Evolutionary conservation across 2,329 filamentous ascomycete species (phyloP).

Genomic region (Aspergillus sp.): DNA sequence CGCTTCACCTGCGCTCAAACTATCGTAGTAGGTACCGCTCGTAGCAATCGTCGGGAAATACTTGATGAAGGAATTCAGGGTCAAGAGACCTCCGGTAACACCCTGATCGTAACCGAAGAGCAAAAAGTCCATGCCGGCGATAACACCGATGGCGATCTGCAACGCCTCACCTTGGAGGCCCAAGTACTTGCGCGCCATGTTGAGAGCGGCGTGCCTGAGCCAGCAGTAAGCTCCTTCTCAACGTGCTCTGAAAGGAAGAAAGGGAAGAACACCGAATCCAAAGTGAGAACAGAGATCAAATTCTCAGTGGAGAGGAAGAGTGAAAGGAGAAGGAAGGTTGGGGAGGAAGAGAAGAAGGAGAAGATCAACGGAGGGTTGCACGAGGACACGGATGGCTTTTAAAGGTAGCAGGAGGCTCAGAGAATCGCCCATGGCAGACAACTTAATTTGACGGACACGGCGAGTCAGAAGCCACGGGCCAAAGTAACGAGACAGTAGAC

Average conservation of each 20-base stretch:
- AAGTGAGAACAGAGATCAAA: neutral
- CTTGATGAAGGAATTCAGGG: conserved; percentile 45
- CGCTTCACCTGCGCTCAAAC: conserved; percentile 21
- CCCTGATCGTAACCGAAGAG: conserved; percentile 46
- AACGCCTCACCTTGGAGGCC: conserved; percentile 48
- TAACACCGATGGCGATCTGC: conserved; percentile 48
- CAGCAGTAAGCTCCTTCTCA: conserved; percentile 5
- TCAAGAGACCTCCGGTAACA: conserved; percentile 52
- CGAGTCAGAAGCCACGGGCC: neutral
- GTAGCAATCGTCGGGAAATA: conserved; percentile 49
- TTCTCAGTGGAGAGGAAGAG: neutral
- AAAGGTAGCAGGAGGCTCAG: conserved; percentile 16
- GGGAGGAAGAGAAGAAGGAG: conserved; percentile 9
- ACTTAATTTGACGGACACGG: neutral
- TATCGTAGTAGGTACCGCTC: conserved; percentile 21
- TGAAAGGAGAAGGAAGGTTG: conserved; percentile 5
- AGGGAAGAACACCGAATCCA: neutral
- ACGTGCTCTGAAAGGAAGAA: neutral
- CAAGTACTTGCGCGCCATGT: conserved; percentile 38
- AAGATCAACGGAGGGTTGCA: conserved; percentile 22
- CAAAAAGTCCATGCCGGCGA: conserved; percentile 50
- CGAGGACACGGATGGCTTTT: conserved; percentile 20
- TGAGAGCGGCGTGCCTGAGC: conserved; percentile 12
- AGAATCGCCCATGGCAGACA: neutral
- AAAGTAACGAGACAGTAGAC: neutral